phyloP scores from a whole-genome alignment of 78 protist genomes.

The Diacronema lutheri region DNA sequence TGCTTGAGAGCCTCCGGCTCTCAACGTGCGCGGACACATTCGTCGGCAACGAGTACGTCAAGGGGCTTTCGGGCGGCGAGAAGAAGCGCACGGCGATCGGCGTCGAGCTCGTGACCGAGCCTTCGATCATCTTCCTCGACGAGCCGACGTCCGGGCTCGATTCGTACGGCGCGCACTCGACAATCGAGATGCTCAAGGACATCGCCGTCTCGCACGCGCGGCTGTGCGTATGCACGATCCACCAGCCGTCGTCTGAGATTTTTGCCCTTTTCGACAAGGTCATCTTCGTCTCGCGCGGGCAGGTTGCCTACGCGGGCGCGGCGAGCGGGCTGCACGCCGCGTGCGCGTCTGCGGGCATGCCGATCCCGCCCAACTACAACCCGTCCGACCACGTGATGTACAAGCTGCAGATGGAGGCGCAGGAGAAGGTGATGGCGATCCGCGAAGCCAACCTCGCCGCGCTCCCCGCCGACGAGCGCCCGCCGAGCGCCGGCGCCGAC shows the following conservation, averaged over 20 bases:
- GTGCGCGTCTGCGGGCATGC: neutral
- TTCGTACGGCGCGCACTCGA: constrained; percentile 27
- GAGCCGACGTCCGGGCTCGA: constrained; percentile 54
- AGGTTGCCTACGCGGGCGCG: neutral
- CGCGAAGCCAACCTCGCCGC: neutral
- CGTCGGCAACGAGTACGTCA: neutral
- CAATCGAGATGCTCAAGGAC: neutral
- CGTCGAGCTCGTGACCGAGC: constrained; percentile 17
- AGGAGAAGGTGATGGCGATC: neutral
- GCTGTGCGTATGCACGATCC: constrained; percentile 38
- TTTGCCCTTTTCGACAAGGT: constrained; percentile 4
- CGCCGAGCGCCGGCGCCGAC: neutral
- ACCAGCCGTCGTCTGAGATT: constrained; percentile 55
- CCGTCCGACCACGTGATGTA: neutral
- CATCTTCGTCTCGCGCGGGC: neutral
- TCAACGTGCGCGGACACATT: neutral
- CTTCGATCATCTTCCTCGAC: neutral
- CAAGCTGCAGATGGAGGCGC: neutral
- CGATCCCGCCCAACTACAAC: constrained; percentile 7
- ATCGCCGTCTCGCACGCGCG: neutral
- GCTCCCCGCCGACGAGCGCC: neutral
- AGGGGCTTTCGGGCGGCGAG: constrained; percentile 40
- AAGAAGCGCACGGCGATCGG: constrained; percentile 24
- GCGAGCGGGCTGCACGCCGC: neutral
- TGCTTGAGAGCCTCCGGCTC: neutral